Percentiles rank a stretch among this genome's conserved stretches.
phyloP scores from a whole-genome alignment of 129 eudicot genomes.

The Ambrosia trifida region DNA sequence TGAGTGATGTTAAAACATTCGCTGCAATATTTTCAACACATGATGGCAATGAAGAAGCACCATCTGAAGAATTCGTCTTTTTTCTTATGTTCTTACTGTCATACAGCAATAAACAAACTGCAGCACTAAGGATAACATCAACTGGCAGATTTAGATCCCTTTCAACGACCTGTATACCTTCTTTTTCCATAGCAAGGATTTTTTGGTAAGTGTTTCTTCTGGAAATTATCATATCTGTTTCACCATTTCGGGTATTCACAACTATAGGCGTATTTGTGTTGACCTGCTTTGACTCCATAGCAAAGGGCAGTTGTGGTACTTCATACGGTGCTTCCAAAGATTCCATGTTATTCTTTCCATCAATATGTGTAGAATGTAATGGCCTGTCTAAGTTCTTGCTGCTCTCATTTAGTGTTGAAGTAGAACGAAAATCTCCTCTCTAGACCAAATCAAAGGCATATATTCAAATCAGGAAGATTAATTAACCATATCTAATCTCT shows the following conservation, averaged over 20 bases:
- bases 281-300: slow-evolving; percentile 35
- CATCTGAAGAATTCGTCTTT: slow-evolving; percentile 69
- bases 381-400: slow-evolving; percentile 50
- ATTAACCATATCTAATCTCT: neutral
- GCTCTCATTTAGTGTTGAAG: slow-evolving; percentile 34
- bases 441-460: slow-evolving; percentile 28
- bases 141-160: slow-evolving; percentile 76
- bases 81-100: slow-evolving; percentile 70
- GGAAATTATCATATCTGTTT: slow-evolving; percentile 76
- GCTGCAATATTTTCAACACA: slow-evolving; percentile 88
- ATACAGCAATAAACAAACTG: slow-evolving; percentile 80
- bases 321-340: slow-evolving; percentile 41
- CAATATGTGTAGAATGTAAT: slow-evolving; percentile 41
- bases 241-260: slow-evolving; percentile 75
- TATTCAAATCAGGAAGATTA: slow-evolving; percentile 19
- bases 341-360: slow-evolving; percentile 30
- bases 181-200: slow-evolving; percentile 85
- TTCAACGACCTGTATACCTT: slow-evolving; percentile 78
- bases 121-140: slow-evolving; percentile 68
- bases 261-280: slow-evolving; percentile 46
- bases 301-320: slow-evolving; percentile 33
- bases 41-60: slow-evolving; percentile 61
- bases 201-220: slow-evolving; percentile 86
- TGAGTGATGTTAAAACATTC: slow-evolving; percentile 75
- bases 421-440: slow-evolving; percentile 47